A percentile compares a stretch with the other conserved stretches of the same genome.
These are phyloP conservation scores for Periconia sp. DNA, from an alignment of 2,329 filamentous ascomycete species.

Conservation along the genomic window DNA sequence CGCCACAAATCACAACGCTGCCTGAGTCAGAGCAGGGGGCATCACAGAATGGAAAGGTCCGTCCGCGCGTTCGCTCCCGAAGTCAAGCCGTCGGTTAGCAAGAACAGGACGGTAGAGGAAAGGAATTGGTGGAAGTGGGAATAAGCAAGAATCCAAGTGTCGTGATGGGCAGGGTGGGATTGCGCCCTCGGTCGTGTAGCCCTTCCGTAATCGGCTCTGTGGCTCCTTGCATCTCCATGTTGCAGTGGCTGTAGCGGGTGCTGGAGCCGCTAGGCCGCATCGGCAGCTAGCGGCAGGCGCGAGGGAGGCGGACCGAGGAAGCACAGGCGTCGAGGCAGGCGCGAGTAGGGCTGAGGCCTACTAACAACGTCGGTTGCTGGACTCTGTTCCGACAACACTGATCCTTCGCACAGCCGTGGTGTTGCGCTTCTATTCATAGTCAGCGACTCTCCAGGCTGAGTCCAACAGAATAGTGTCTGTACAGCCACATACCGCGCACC, in stretches of 20 bases:
- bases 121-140: not conserved
- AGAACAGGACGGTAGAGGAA: not conserved
- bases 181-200: constrained; percentile 13
- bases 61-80: constrained; percentile 1
- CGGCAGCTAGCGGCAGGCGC: too few species aligned
- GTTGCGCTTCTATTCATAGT: too few species aligned
- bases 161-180: constrained; percentile 14
- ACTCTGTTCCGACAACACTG: too few species aligned
- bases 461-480: not conserved
- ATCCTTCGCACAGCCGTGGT: too few species aligned
- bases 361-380: too few species aligned
- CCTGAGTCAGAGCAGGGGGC: constrained; percentile 10
- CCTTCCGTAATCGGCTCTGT: constrained; percentile 21
- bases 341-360: too few species aligned
- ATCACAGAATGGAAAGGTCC: constrained; percentile 9
- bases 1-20: constrained; percentile 13
- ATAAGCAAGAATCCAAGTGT: constrained; percentile 2
- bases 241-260: constrained; percentile 7
- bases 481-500: not conserved
- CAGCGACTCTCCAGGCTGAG: too few species aligned
- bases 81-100: too few species aligned
- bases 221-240: constrained; percentile 12
- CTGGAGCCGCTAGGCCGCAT: not conserved
- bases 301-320: too few species aligned
- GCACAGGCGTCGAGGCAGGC: too few species aligned